A percentile compares a stretch with the other conserved stretches of the same genome.
Conservation (phyloP, 148 eudicot species). For the Nepenthes mirabilis region DNA sequence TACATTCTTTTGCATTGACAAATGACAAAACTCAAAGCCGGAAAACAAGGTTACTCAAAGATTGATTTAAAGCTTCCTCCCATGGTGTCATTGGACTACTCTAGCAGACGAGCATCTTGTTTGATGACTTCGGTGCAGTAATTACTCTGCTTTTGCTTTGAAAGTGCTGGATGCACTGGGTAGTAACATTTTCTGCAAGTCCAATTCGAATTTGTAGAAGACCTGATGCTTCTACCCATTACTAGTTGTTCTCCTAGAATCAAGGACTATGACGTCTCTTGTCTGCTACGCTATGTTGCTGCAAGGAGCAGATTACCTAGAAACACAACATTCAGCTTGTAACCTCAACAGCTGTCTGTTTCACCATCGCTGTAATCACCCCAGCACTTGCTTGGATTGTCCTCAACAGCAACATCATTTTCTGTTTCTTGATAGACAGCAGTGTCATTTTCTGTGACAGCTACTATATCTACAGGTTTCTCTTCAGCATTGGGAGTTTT, state of each 20-base stretch:
- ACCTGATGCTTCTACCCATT: too few species aligned
- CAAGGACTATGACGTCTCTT: too few species aligned
- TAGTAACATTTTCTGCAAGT: too few species aligned
- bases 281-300: background rate
- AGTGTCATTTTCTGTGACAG: conserved; percentile 9
- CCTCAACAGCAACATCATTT: conserved; percentile 14
- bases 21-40: too few species aligned
- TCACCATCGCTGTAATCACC: conserved; percentile 86
- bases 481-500: conserved; percentile 18
- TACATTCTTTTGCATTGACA: too few species aligned
- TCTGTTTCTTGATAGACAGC: background rate
- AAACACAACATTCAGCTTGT: conserved; percentile 19
- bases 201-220: too few species aligned
- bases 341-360: conserved; percentile 29
- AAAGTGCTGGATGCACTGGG: too few species aligned
- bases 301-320: background rate
- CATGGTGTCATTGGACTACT: too few species aligned
- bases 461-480: conserved; percentile 9
- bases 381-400: conserved; percentile 44
- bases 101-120: too few species aligned
- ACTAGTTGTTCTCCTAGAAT: too few species aligned
- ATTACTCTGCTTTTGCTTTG: background rate
- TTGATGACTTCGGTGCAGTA: background rate
- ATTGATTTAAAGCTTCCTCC: too few species aligned
- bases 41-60: too few species aligned